These are phyloP conservation scores for Penicillium sp. DNA, from an alignment of 2,329 filamentous ascomycete species.

Conservation along the genomic window DNA sequence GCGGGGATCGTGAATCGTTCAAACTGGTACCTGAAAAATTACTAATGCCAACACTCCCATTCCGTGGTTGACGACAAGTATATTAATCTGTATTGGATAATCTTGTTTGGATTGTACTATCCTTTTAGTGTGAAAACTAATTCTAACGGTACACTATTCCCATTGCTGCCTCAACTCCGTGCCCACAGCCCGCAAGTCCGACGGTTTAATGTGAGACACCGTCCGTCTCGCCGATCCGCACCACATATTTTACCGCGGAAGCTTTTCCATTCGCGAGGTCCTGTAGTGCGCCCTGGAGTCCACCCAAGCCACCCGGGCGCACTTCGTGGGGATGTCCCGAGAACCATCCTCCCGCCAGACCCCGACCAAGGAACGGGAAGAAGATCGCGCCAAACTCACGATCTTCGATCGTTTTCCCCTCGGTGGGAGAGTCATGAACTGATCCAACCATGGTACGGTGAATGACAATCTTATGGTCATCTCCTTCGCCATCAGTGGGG, in stretches of 20 bases:
- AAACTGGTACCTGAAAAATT: background rate
- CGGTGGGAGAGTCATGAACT: slow-evolving; percentile 24
- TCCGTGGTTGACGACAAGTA: background rate
- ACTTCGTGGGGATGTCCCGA: slow-evolving; percentile 53
- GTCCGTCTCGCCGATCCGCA: slow-evolving; percentile 54
- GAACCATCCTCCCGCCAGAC: slow-evolving; percentile 53
- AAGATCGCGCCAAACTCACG: slow-evolving; percentile 50
- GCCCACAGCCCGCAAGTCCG: background rate
- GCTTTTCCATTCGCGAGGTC: slow-evolving; percentile 62
- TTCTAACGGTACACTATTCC: background rate
- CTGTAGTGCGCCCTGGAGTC: slow-evolving; percentile 54
- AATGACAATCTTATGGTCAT: slow-evolving; percentile 41
- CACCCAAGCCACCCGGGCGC: slow-evolving; percentile 54
- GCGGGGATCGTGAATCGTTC: background rate
- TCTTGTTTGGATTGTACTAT: background rate
- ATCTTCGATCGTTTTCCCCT: slow-evolving; percentile 26
- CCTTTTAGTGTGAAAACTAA: background rate
- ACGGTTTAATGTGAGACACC: slow-evolving; percentile 8
- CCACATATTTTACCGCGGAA: slow-evolving; percentile 66
- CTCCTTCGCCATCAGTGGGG: slow-evolving; percentile 40
- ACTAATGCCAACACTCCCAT: background rate
- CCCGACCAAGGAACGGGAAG: slow-evolving; percentile 47
- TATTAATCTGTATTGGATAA: background rate
- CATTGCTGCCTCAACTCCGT: background rate
- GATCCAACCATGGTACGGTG: slow-evolving; percentile 38